Evolutionary conservation across 1,284 basidiomycete species (phyloP).

Genomic region (Ceratobasidium sp.): DNA sequence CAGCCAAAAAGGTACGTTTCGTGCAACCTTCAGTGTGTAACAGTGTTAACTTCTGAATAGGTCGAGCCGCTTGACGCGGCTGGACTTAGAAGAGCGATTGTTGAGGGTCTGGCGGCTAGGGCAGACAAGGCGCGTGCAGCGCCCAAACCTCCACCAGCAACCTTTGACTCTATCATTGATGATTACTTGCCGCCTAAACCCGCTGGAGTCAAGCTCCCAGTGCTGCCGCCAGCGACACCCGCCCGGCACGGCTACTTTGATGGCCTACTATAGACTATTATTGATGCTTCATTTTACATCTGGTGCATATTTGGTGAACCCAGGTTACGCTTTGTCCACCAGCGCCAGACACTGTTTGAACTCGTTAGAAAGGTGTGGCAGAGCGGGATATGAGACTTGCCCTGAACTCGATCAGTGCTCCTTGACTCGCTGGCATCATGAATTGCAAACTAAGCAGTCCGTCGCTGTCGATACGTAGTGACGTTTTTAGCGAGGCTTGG

Average conservation of each 20-base stretch:
- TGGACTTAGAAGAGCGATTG: constrained; percentile 36
- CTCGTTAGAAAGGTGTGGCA: not conserved
- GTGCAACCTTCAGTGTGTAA: constrained; percentile 16
- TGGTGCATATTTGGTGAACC: not conserved
- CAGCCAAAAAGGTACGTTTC: constrained; percentile 47
- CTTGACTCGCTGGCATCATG: constrained; percentile 72
- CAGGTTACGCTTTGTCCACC: constrained; percentile 28
- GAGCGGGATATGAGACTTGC: constrained; percentile 57
- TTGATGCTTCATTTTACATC: constrained; percentile 19
- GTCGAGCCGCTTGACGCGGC: constrained; percentile 34
- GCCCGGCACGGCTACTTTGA: constrained; percentile 33
- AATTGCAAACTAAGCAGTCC: constrained; percentile 86
- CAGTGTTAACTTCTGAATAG: constrained; percentile 30
- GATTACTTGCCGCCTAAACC: constrained; percentile 64
- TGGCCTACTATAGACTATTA: constrained; percentile 19
- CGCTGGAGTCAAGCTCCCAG: constrained; percentile 39
- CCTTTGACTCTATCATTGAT: constrained; percentile 73
- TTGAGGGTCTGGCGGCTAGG: constrained; percentile 38
- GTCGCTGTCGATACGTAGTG: constrained; percentile 78
- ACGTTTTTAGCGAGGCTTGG: constrained; percentile 82
- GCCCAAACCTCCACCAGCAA: constrained; percentile 53
- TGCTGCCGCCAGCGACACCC: constrained; percentile 14
- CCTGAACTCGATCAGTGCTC: constrained; percentile 80
- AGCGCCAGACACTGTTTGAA: constrained; percentile 34
- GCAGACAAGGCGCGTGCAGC: constrained; percentile 48